Percentiles rank a stretch among this genome's conserved stretches.
Evolutionary conservation across 805 yeast species (phyloP).

Genomic region (Wickerhamomyces silvicola): DNA sequence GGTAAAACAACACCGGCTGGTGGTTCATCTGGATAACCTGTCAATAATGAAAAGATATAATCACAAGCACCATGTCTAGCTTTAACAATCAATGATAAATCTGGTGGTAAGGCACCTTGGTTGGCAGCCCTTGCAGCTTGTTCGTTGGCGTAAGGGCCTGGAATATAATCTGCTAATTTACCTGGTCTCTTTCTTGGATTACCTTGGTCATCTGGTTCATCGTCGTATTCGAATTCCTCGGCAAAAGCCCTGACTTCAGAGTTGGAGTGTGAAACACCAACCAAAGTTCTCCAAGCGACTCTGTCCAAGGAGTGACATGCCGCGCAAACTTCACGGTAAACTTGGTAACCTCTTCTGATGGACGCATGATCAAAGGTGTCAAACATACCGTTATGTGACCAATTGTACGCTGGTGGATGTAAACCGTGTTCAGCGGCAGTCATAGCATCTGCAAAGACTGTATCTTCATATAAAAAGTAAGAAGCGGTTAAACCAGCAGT

Average conservation of each 20-base stretch:
- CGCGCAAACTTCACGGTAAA: constrained; percentile 97
- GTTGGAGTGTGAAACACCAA: constrained; percentile 92
- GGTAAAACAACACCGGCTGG: constrained; percentile 96
- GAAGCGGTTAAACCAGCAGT: constrained; percentile 77
- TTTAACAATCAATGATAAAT: constrained; percentile 92
- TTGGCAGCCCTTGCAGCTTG: constrained; percentile 99
- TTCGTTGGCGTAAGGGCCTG: constrained; percentile 94
- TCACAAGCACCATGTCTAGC: constrained; percentile 99
- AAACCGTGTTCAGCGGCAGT: constrained; percentile 98
- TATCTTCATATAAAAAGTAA: constrained; percentile 74
- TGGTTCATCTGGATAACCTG: constrained; percentile 98
- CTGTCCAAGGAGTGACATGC: constrained; percentile 97
- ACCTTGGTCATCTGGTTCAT: constrained; percentile 98
- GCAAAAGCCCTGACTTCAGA: constrained; percentile 88
- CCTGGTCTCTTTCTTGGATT: constrained; percentile 97
- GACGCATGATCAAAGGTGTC: constrained; percentile 90
- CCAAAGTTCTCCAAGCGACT: constrained; percentile 97
- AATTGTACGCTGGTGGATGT: constrained; percentile 87
- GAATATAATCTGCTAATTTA: constrained; percentile 91
- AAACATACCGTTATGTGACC: constrained; percentile 94
- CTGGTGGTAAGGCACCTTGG: constrained; percentile 99
- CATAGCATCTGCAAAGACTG: constrained; percentile 89
- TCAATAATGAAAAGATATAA: constrained; percentile 88
- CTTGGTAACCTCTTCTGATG: constrained; percentile 98
- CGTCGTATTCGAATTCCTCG: constrained; percentile 96